Percentiles rank a stretch among this genome's conserved stretches.
Conservation (phyloP, 73 alveolate species). For the Effrenium voratum region DNA sequence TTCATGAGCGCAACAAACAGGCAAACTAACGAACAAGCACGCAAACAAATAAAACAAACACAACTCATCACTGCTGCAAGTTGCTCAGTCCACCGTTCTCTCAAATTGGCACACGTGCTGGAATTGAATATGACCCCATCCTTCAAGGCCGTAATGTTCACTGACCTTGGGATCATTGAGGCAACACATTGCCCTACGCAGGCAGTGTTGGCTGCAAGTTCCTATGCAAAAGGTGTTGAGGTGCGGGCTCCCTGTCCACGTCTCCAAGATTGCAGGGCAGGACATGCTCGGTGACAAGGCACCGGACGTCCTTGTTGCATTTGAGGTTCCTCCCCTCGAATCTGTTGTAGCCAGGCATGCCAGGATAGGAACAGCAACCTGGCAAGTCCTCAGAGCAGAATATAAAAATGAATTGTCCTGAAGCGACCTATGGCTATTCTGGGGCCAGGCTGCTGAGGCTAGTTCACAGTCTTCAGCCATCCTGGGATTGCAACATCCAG, state of each 20-base stretch:
- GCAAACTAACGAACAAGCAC: too few species aligned
- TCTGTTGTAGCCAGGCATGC: background rate
- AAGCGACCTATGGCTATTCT: background rate
- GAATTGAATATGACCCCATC: background rate
- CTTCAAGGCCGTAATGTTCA: background rate
- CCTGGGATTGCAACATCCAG: too few species aligned
- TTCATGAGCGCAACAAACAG: background rate
- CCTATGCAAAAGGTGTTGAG: too few species aligned
- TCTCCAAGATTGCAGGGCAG: too few species aligned
- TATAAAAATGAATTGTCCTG: too few species aligned
- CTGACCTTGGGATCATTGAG: background rate
- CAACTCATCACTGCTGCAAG: too few species aligned
- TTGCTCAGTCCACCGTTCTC: background rate
- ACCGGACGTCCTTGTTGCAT: conserved; percentile 71
- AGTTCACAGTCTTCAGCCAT: conserved; percentile 63
- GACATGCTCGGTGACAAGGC: too few species aligned
- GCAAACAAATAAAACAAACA: background rate
- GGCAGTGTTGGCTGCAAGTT: too few species aligned
- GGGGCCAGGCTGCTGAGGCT: conserved; percentile 39
- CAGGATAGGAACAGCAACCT: conserved; percentile 44
- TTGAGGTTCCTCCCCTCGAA: background rate
- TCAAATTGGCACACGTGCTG: background rate
- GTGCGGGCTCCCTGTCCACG: too few species aligned
- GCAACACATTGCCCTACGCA: too few species aligned
- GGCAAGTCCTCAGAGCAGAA: conserved; percentile 34